Evolutionary conservation across 2,329 filamentous ascomycete genomes (phyloP).

Genomic region (Aspergillus japonicus): DNA sequence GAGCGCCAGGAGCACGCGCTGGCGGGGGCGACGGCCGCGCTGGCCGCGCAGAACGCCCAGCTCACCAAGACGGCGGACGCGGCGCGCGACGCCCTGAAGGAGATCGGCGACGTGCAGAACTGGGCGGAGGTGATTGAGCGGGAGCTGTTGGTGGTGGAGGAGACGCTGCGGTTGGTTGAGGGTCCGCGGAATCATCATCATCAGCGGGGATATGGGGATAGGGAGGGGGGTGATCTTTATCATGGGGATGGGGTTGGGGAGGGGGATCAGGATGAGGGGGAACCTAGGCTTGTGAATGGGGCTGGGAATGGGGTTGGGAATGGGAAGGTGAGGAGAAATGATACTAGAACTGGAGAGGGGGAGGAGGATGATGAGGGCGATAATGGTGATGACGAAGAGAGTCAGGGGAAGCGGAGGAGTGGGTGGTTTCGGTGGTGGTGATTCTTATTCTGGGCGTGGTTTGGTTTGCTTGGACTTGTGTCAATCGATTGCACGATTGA

Average conservation of each 20-base stretch:
- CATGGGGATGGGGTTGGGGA: constrained; percentile 1
- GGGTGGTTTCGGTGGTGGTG: constrained; percentile 15
- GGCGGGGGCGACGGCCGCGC: constrained; percentile 48
- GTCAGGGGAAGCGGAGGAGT: background rate
- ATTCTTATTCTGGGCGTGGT: background rate
- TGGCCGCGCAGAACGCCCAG: constrained; percentile 54
- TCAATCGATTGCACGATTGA: no score
- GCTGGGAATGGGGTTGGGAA: constrained; percentile 3
- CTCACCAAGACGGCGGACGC: constrained; percentile 56
- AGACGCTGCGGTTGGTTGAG: constrained; percentile 42
- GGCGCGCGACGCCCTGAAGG: constrained; percentile 57
- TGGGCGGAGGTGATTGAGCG: constrained; percentile 63
- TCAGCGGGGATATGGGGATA: constrained; percentile 8
- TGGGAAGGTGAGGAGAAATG: constrained; percentile 8
- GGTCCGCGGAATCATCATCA: constrained; percentile 24
- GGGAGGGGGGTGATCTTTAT: background rate
- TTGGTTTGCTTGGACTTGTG: no score
- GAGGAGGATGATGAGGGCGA: constrained; percentile 1
- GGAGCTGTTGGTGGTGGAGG: constrained; percentile 46
- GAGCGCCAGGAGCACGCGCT: constrained; percentile 57
- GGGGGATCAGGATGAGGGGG: background rate
- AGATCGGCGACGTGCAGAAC: constrained; percentile 65
- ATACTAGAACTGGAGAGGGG: background rate
- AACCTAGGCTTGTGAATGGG: background rate
- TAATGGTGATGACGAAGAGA: no score